Base-by-base conservation (phyloP, 1,284 basidiomycete species). In the Xerocomus minutiporus region DNA sequence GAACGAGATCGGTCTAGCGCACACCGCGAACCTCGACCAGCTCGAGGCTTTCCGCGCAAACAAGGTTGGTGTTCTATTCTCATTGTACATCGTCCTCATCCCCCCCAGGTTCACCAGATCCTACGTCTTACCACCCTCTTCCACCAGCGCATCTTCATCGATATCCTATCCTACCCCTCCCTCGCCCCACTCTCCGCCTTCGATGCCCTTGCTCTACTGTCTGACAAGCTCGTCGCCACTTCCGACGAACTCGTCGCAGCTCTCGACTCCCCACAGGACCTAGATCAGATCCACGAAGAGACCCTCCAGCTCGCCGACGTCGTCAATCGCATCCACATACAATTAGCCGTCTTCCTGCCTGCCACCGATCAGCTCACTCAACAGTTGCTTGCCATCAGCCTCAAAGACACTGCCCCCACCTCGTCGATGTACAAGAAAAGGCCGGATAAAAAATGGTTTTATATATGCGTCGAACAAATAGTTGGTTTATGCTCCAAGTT, bases 171-270 rank as follows among this genome's bases (percentile, higher is more conserved):
- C 1, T 36, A 57, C 12, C 55, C 71, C 8, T 58, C 69, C 6
- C 53, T 62, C 26, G 55, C 59, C 1, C 50, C 65, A 13, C 47
- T 59, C 48, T 64, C 62, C 35, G 54, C 70, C 2, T 66, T 85
- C 15, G 84, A 87, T 62, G 52, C 61, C n/a, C 70, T 88, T 6
- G 74, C 79, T 5, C 41, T 63, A 2, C 70, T 71, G 15, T 88
- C 86, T 8, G 69, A 75, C 13, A 61, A 71, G 7, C 74, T 88
- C 12, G 69, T 83, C 25, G 70, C 75, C 17, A 69, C 76, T 9
- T 75, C 77, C 13, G 87, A 89, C 61, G 84, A 89, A 41, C 71
- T 89, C 45, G 77, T 84, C 26, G 74, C 82, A 12, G 70, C 82
- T 1, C 69, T 86, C 38, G 84, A 88, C 63, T 59, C 79, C 0